Evolutionary conservation across 345 rosid genomes (phyloP), one percentile per base, ranked within the genome.

Genomic region (Melaleuca alternifolia): DNA sequence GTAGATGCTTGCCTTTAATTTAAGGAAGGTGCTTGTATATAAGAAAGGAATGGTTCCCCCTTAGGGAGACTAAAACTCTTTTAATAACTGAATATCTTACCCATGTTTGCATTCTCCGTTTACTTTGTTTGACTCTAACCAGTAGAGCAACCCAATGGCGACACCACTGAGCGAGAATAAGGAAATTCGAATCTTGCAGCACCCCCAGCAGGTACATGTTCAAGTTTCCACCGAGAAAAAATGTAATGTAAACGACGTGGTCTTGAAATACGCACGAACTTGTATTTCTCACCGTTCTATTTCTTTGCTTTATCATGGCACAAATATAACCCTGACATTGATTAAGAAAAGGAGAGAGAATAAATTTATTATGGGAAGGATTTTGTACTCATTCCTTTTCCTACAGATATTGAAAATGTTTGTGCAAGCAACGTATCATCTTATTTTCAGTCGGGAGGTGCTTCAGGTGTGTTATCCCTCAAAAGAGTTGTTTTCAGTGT

Each of bases 371-470:
- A n/a, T n/a, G n/a, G n/a, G n/a, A n/a, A n/a, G n/a, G n/a, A n/a
- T n/a, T n/a, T 15, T 51, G 54, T 15, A 20, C 54, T 51, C 1
- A 14, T 18, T 59, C 18, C 6, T 28, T 61, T 16, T 61, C 41
- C 5, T 28, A 3, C 76, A 62, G 6, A 0, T 30, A 30, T 3
- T 15, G 76, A 62, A 62, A 18, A 28, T 7, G 21, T 62, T 15
- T 0, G 3, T 28, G 0, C 2, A 6, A 28, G 41, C 2, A 0
- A 13, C 7, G 76, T 10, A 61, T 30, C 10, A 28, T 9, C 8
- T 14, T 10, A 0, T 28, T 61, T 44, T 62, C 6, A 2, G 30
- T 2, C 1, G 11, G 0, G 53, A 4, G 18, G 18, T 51, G 18
- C 16, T 13, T 16, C 6, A 51, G 53, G 16, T 51, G 53, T 6